Percentiles rank a stretch among this genome's conserved stretches.
These are phyloP conservation scores for Salix caprea DNA, from an alignment of 345 rosid genomes.

Conservation along the genomic window DNA sequence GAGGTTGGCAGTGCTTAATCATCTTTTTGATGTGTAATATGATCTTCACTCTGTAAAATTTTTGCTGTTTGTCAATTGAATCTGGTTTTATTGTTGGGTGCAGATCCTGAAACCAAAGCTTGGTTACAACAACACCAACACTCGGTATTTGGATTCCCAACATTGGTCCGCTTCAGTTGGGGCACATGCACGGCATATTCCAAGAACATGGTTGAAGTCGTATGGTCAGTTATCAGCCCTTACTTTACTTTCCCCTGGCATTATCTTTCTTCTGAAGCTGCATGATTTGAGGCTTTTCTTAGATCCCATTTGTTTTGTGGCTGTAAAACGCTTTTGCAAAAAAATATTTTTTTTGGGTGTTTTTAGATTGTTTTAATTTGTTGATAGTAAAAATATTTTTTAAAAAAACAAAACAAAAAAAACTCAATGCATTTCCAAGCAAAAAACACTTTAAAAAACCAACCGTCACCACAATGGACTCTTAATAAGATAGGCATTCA, in stretches of 20 bases:
- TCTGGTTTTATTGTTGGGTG: constrained; percentile 8
- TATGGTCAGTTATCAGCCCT: constrained; percentile 54
- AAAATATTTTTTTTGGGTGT: too few species aligned
- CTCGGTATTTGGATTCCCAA: constrained; percentile 81
- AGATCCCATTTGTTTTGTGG: too few species aligned
- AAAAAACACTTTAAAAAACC: too few species aligned
- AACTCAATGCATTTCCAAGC: too few species aligned
- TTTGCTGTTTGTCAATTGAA: constrained; percentile 1
- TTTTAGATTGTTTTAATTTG: too few species aligned
- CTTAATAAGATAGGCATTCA: background rate
- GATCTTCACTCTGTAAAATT: background rate
- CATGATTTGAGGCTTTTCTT: background rate
- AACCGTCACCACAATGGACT: too few species aligned
- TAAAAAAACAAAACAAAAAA: too few species aligned
- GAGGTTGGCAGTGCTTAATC: constrained; percentile 44
- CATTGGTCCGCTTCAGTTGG: constrained; percentile 94
- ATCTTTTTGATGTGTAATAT: background rate
- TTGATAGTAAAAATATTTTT: too few species aligned
- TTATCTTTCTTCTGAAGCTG: background rate
- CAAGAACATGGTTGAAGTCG: constrained; percentile 61
- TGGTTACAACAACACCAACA: constrained; percentile 77
- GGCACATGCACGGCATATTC: constrained; percentile 74
- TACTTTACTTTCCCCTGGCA: constrained; percentile 6
- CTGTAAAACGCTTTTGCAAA: too few species aligned
- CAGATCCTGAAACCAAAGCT: constrained; percentile 89